Percentiles rank a stretch among this genome's conserved stretches.
Conservation (phyloP, 768 basidiomycete species). For the Cyclocybe aegerita region DNA sequence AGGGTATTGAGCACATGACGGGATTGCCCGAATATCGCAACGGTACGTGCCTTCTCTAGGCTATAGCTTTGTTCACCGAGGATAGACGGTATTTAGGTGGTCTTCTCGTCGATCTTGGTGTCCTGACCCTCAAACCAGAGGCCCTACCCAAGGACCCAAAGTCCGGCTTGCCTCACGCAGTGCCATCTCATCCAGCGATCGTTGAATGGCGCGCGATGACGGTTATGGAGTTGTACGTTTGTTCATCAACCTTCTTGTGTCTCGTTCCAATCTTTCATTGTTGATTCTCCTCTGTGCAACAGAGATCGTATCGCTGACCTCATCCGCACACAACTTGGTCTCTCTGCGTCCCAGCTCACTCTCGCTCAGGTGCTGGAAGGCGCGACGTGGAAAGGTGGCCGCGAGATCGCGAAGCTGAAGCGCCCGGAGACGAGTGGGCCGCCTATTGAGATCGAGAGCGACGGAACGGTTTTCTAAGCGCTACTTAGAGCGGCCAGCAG, state of each 20-base stretch:
- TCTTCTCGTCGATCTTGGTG: constrained; percentile 80
- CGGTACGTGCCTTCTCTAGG: constrained; percentile 45
- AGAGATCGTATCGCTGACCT: constrained; percentile 80
- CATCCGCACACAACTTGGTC: constrained; percentile 59
- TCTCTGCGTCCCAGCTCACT: constrained; percentile 53
- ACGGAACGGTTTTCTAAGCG: constrained; percentile 74
- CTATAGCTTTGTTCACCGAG: background rate
- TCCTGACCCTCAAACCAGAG: constrained; percentile 65
- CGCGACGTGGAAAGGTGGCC: constrained; percentile 96
- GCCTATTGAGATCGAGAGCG: constrained; percentile 83
- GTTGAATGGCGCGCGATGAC: constrained; percentile 98
- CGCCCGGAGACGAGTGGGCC: constrained; percentile 77
- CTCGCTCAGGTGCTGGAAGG: constrained; percentile 91
- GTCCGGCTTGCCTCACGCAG: constrained; percentile 59
- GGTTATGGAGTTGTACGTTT: constrained; percentile 81
- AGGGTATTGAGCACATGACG: constrained; percentile 78
- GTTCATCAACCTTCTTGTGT: background rate
- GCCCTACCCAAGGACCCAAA: constrained; percentile 49
- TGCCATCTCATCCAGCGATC: constrained; percentile 83
- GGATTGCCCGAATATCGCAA: constrained; percentile 96
- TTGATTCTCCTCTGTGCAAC: constrained; percentile 2
- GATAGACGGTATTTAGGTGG: constrained; percentile 54
- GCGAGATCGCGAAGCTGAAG: constrained; percentile 84
- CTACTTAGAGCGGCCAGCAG: no score
- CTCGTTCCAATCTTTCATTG: background rate